A percentile compares a stretch with the other conserved stretches of the same genome.
phyloP scores from a whole-genome alignment of 805 yeast species.

The Saturnispora mendoncae region DNA sequence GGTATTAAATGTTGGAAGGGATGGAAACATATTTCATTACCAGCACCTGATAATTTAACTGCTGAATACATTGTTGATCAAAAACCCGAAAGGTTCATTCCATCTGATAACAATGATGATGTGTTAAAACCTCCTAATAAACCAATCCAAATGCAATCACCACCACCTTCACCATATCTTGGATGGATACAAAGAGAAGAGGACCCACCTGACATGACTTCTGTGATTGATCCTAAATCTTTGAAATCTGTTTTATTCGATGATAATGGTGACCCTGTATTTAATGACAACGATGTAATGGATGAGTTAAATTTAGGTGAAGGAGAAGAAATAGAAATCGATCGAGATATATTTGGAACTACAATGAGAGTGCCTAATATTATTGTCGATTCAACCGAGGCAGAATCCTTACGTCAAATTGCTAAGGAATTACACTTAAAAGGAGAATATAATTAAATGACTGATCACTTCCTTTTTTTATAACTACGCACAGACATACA shows the following conservation, averaged over 20 bases:
- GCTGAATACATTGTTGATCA: neutral
- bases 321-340: neutral
- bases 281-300: conserved; percentile 3
- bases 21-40: conserved; percentile 4
- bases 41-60: neutral
- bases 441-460: neutral
- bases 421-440: conserved; percentile 5
- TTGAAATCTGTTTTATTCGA: conserved; percentile 13
- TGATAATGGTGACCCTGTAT: conserved; percentile 5
- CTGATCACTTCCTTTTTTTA: too few species aligned
- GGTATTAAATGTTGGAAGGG: conserved; percentile 9
- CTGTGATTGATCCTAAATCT: conserved; percentile 24
- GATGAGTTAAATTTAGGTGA: conserved; percentile 10
- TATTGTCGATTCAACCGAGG: conserved; percentile 25
- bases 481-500: too few species aligned
- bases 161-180: conserved; percentile 30
- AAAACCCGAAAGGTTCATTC: conserved; percentile 1
- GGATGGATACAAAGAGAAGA: conserved; percentile 26
- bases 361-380: conserved; percentile 20
- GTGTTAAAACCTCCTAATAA: conserved; percentile 22
- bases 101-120: neutral
- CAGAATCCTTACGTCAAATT: conserved; percentile 18
- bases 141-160: conserved; percentile 27
- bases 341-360: neutral
- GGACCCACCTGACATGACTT: conserved; percentile 26